These are phyloP conservation scores for Calonectria pseudoturangicola DNA, from an alignment of 2,329 filamentous ascomycete genomes.

Conservation along the genomic window DNA sequence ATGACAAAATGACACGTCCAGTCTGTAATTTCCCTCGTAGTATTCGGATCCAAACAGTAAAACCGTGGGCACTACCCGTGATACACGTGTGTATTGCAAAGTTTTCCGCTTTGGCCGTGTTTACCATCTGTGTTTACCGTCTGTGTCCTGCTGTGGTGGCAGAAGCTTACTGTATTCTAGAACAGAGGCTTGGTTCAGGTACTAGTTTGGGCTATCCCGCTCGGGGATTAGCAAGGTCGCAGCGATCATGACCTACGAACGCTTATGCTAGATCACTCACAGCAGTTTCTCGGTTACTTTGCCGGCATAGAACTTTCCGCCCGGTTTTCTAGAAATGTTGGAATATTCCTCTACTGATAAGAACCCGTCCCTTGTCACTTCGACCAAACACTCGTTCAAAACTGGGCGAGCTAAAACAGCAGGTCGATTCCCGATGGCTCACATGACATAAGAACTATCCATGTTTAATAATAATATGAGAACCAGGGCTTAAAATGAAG, in stretches of 20 bases:
- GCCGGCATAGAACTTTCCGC: constrained; percentile 18
- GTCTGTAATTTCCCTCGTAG: neutral
- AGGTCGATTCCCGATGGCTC: neutral
- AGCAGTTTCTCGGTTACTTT: constrained; percentile 9
- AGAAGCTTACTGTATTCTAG: neutral
- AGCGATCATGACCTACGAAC: constrained; percentile 4
- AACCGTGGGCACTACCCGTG: neutral
- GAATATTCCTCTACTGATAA: constrained; percentile 6
- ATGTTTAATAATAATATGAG: neutral
- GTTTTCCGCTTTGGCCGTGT: neutral
- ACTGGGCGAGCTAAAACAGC: neutral
- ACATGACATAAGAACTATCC: neutral
- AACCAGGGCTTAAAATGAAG: neutral
- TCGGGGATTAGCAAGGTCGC: constrained; percentile 9
- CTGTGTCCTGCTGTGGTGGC: neutral
- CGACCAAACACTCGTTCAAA: neutral
- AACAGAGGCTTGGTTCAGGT: neutral
- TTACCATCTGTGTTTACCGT: no score
- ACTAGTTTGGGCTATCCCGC: constrained; percentile 5
- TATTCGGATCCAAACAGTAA: neutral
- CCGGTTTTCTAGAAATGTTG: constrained; percentile 8
- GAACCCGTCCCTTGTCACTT: neutral
- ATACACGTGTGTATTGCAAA: no score
- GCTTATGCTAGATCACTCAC: constrained; percentile 18
- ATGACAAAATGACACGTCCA: neutral